phyloP scores from a whole-genome alignment of 192 early-diverging fungal species.

The Backusella psychrophila region DNA sequence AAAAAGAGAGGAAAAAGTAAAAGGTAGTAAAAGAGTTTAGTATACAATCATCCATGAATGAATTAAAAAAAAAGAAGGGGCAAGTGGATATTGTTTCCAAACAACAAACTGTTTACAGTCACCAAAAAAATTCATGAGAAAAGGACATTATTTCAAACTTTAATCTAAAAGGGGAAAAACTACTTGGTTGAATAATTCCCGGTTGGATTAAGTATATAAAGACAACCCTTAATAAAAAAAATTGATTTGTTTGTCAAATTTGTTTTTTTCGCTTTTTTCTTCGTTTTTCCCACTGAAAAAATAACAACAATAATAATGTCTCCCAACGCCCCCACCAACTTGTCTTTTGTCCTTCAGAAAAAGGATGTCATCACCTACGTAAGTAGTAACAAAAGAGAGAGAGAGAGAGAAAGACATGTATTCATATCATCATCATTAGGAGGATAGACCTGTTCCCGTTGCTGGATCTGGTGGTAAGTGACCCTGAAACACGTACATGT shows the following conservation, averaged over 20 bases:
- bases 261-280: neutral
- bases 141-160: neutral
- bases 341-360: slow-evolving; percentile 26
- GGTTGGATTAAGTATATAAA: neutral
- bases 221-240: neutral
- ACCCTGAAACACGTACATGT: neutral
- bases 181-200: neutral
- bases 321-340: neutral
- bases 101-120: neutral
- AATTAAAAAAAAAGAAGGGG: too few species aligned
- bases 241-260: neutral
- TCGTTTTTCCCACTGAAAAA: too few species aligned
- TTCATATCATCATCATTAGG: slow-evolving; percentile 5
- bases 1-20: too few species aligned
- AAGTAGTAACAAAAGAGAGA: neutral
- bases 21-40: too few species aligned
- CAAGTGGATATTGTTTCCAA: too few species aligned
- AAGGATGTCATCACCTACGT: slow-evolving; percentile 27
- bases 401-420: too few species aligned
- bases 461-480: slow-evolving; percentile 27
- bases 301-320: neutral
- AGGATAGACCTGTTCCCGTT: slow-evolving; percentile 29
- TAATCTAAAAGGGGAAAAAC: neutral
- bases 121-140: neutral
- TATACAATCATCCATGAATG: too few species aligned